A percentile compares a stretch with the other conserved stretches of the same genome.
phyloP scores from a whole-genome alignment of 352 stramenopile species.

The Hyaloperonospora brassicae region DNA sequence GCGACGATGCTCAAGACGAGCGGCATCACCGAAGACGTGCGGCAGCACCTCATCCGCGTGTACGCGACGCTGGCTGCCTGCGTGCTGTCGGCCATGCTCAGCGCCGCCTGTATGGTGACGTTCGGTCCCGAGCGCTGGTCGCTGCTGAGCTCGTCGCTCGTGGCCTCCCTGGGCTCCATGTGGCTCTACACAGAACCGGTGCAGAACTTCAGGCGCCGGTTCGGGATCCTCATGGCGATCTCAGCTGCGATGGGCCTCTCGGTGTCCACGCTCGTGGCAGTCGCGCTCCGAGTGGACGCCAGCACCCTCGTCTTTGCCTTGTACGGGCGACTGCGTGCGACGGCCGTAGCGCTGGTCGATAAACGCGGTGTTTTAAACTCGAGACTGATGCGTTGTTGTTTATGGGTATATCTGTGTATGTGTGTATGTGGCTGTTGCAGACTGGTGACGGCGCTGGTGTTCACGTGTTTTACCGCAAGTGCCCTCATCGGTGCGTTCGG shows the following conservation, averaged over 20 bases:
- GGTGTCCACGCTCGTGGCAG: slow-evolving; percentile 59
- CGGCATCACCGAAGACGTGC: slow-evolving; percentile 54
- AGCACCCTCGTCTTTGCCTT: slow-evolving; percentile 72
- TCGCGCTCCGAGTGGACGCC: slow-evolving; percentile 70
- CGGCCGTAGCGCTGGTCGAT: too few relatives aligned
- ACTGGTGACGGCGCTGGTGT: slow-evolving; percentile 71
- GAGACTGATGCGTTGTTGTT: background rate
- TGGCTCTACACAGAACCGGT: slow-evolving; percentile 53
- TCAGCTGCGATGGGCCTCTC: slow-evolving; percentile 61
- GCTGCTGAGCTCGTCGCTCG: slow-evolving; percentile 41
- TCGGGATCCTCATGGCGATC: slow-evolving; percentile 63
- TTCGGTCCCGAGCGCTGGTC: slow-evolving; percentile 33
- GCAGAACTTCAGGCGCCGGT: slow-evolving; percentile 47
- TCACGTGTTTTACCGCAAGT: slow-evolving; percentile 78
- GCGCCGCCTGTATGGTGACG: slow-evolving; percentile 30
- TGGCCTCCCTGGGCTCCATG: slow-evolving; percentile 41
- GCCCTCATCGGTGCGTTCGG: slow-evolving; percentile 51
- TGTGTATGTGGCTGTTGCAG: slow-evolving; percentile 9
- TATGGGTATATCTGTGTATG: background rate
- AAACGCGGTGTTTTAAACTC: too few relatives aligned
- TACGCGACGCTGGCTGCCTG: slow-evolving; percentile 62
- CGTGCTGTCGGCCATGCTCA: slow-evolving; percentile 46
- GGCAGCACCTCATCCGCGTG: slow-evolving; percentile 60
- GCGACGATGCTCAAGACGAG: slow-evolving; percentile 60
- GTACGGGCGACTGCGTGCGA: slow-evolving; percentile 22